Base-by-base conservation (phyloP, 805 yeast genomes). In the Huiozyma naganishii region DNA sequence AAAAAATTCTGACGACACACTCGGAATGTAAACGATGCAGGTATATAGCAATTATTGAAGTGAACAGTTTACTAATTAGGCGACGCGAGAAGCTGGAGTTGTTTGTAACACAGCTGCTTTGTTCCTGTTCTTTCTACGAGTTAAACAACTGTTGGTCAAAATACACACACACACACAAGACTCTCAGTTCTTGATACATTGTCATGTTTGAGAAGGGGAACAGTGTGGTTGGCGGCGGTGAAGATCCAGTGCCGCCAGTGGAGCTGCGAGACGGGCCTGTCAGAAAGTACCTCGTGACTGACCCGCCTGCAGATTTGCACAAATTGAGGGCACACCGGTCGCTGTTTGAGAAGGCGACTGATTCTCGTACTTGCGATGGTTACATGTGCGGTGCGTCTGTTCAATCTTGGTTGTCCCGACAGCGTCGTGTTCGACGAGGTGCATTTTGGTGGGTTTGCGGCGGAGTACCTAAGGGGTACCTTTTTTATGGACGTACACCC, bases 401-500 rank as follows among this genome's bases (percentile, higher is more conserved):
- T 70, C 51, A 67, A 73, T 43, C 68, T 92, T 46, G 67, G 73
- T 28, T 58, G 66, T 48, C 99, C 99, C 35, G 65, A 78, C 54
- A 77, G 89, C 29, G 94, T 88, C 33, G 95, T 90, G 9, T 85
- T 85, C 52, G 95, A 88, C 62, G 98, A 90, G 63, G 92, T 84
- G 36, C 95, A 85, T 64, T 92, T 92, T 56, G 98, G 98, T 45
- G 94, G 94, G n/a, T 92, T 90, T 66, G 95, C 96, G 30, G 73
- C 81, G 46, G 79, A 84, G 64, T 92, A 88, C 66, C 72, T 79
- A 43, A 62, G 66, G 42, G 84, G 86, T 13, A 62, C 63, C 12
- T 82, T 70, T 57, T 83, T 82, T 62, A 71, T 82, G 74, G 89
- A 80, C 59, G 81, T 77, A 37, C 84, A 83, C 57, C 94, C 95